These are phyloP conservation scores for Saccharomyces kudriavzevii DNA, from an alignment of 805 yeast species.

Conservation along the genomic window DNA sequence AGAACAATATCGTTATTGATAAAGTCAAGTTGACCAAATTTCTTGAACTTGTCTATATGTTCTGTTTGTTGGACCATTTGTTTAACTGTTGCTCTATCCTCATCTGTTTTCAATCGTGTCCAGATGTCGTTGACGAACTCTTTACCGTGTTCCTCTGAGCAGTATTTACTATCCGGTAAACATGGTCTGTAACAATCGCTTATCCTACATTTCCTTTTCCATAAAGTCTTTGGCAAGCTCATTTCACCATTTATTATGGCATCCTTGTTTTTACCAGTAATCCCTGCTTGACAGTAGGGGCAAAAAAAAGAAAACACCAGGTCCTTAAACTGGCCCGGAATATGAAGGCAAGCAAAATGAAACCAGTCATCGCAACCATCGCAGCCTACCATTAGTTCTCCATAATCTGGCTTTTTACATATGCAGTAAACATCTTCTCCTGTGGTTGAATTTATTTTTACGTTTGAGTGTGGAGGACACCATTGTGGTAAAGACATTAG, in stretches of 20 bases:
- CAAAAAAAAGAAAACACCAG: conserved; percentile 64
- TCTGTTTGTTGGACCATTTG: conserved; percentile 9
- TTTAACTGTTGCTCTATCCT: conserved; percentile 3
- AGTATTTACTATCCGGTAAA: conserved; percentile 52
- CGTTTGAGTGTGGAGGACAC: conserved; percentile 26
- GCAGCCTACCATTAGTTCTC: conserved; percentile 85
- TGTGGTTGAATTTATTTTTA: conserved; percentile 17
- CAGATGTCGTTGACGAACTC: conserved; percentile 13
- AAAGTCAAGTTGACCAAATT: conserved; percentile 16
- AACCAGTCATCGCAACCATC: conserved; percentile 96
- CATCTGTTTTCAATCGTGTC: conserved; percentile 8
- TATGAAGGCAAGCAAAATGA: conserved; percentile 69
- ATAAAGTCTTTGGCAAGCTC: conserved; percentile 42
- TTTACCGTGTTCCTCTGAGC: conserved; percentile 64
- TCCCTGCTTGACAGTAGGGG: conserved; percentile 52
- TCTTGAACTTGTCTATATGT: conserved; percentile 10
- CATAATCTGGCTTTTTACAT: conserved; percentile 71
- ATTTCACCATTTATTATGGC: background rate
- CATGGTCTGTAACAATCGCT: conserved; percentile 39
- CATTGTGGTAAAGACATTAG: conserved; percentile 21
- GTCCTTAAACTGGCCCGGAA: conserved; percentile 42
- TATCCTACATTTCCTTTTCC: conserved; percentile 73
- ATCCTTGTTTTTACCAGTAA: conserved; percentile 29
- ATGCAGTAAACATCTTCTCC: conserved; percentile 65
- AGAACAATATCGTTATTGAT: conserved; percentile 11